Conservation (phyloP, 2,329 filamentous ascomycete species). For the Aureobasidium sp. region DNA sequence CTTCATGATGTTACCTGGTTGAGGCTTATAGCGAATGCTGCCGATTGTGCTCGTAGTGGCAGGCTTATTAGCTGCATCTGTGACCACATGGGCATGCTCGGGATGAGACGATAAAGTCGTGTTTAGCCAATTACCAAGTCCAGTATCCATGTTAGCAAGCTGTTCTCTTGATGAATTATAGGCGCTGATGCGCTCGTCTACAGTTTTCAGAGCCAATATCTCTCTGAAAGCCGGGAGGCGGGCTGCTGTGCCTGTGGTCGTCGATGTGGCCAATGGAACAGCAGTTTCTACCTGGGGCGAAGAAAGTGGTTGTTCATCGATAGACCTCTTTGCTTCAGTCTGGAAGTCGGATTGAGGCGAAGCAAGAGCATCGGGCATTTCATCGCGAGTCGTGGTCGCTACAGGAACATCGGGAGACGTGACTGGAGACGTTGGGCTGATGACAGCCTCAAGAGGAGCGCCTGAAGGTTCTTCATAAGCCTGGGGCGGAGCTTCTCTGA, state of each 20-base stretch:
- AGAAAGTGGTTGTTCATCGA: neutral
- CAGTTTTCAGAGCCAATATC: conserved; percentile 62
- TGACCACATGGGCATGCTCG: conserved; percentile 41
- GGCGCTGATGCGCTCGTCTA: conserved; percentile 62
- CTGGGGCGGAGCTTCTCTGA: neutral
- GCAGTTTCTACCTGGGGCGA: neutral
- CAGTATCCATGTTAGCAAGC: conserved; percentile 66
- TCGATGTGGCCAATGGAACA: neutral
- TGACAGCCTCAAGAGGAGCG: neutral
- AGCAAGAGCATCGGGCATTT: neutral
- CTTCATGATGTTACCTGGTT: conserved; percentile 25
- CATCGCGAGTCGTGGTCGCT: neutral
- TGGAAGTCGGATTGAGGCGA: neutral
- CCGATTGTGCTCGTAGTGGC: neutral
- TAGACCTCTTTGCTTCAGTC: neutral
- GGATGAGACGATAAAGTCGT: conserved; percentile 44
- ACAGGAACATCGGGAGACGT: neutral
- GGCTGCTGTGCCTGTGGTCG: neutral
- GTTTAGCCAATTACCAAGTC: conserved; percentile 57
- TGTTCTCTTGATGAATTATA: conserved; percentile 66
- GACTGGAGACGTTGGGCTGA: neutral
- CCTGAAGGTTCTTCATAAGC: neutral
- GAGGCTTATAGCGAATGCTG: conserved; percentile 20
- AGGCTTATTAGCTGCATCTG: conserved; percentile 14
- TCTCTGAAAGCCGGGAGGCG: conserved; percentile 62